Evolutionary conservation across 2,329 filamentous ascomycete genomes (phyloP).

Genomic region (Fusarium dlaminii): DNA sequence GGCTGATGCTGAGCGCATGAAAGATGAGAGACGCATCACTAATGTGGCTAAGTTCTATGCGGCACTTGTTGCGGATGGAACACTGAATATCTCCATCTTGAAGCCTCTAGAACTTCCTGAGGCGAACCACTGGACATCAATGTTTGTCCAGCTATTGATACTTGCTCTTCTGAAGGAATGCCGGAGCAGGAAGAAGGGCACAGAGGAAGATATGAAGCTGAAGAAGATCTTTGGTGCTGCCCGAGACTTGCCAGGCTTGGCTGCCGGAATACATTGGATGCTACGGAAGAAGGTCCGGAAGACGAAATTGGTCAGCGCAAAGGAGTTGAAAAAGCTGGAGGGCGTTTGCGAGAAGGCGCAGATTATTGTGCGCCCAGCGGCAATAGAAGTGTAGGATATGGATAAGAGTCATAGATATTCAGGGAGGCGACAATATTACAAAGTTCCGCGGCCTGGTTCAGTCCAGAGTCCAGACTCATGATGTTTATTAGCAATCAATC

Average conservation of each 20-base stretch:
- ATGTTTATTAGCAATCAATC: not conserved
- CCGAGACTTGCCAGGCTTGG: constrained; percentile 72
- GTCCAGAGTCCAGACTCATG: not conserved
- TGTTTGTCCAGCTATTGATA: constrained; percentile 83
- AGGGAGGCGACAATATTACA: not conserved
- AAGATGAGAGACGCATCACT: constrained; percentile 60
- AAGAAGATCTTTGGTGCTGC: constrained; percentile 73
- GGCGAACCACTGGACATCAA: constrained; percentile 77
- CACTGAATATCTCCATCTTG: constrained; percentile 59
- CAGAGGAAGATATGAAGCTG: constrained; percentile 66
- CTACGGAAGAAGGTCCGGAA: constrained; percentile 78
- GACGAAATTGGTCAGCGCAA: constrained; percentile 63
- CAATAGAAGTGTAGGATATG: constrained; percentile 18
- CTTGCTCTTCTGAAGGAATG: constrained; percentile 78
- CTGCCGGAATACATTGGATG: constrained; percentile 81
- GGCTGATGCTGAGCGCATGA: constrained; percentile 57
- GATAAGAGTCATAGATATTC: not conserved
- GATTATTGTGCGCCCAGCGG: constrained; percentile 39
- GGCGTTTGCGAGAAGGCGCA: constrained; percentile 48
- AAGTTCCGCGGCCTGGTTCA: not conserved
- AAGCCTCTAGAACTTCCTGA: constrained; percentile 82
- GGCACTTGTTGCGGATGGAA: constrained; percentile 57
- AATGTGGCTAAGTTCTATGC: constrained; percentile 66
- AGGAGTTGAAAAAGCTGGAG: constrained; percentile 58
- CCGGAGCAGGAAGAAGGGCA: constrained; percentile 52